Evolutionary conservation across 2,329 filamentous ascomycete genomes (phyloP).

Genomic region (Pseudogymnoascus sp.): DNA sequence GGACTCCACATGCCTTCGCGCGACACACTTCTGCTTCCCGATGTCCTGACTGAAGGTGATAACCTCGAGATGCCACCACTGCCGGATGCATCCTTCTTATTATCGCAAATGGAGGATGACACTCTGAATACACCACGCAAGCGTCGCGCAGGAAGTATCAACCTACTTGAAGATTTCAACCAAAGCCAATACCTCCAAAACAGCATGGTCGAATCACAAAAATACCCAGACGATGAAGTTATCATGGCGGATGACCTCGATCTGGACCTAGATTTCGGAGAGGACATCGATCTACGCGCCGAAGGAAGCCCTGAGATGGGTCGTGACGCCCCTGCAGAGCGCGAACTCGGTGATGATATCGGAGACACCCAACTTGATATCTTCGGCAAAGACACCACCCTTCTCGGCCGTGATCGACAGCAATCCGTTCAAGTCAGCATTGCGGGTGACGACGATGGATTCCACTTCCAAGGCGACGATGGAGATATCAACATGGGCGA

Average conservation of each 20-base stretch:
- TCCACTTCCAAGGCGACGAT: slow-evolving; percentile 55
- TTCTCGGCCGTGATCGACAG: slow-evolving; percentile 43
- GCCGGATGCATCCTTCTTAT: slow-evolving; percentile 77
- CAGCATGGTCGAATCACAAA: slow-evolving; percentile 42
- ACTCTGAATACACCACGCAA: slow-evolving; percentile 48
- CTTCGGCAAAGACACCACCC: slow-evolving; percentile 43
- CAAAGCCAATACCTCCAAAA: slow-evolving; percentile 77
- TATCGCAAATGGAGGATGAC: slow-evolving; percentile 65
- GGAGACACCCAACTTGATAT: slow-evolving; percentile 52
- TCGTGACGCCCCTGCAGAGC: slow-evolving; percentile 69
- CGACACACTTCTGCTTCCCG: slow-evolving; percentile 80
- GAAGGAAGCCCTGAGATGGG: slow-evolving; percentile 77
- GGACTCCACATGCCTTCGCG: slow-evolving; percentile 75
- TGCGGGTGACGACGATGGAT: slow-evolving; percentile 41
- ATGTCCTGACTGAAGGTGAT: slow-evolving; percentile 89
- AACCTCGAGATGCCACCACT: slow-evolving; percentile 70
- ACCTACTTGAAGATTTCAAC: slow-evolving; percentile 61
- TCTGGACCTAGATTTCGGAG: slow-evolving; percentile 66
- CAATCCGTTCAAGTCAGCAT: slow-evolving; percentile 48
- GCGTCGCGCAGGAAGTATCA: slow-evolving; percentile 55
- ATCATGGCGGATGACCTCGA: slow-evolving; percentile 60
- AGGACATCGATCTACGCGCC: slow-evolving; percentile 42
- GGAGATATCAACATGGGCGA: slow-evolving; percentile 59
- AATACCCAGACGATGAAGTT: slow-evolving; percentile 50
- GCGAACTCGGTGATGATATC: slow-evolving; percentile 63